These are phyloP conservation scores for Aspergillus brasiliensis DNA, from an alignment of 2,329 filamentous ascomycete genomes.

Conservation along the genomic window DNA sequence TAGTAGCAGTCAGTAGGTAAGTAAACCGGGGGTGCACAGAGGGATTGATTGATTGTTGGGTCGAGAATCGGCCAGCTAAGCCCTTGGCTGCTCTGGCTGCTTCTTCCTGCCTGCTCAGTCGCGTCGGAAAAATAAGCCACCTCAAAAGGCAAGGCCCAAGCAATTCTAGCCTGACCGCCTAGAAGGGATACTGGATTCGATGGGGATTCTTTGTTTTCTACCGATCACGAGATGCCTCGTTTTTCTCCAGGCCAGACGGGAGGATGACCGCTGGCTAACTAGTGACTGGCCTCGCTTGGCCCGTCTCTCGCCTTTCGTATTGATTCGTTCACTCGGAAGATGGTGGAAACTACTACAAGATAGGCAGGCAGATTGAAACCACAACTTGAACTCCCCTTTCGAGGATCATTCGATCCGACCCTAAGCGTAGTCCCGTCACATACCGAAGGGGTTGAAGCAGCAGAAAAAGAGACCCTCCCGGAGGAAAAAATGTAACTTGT, in stretches of 20 bases:
- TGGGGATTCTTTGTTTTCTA: neutral
- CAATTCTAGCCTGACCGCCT: slow-evolving; percentile 8
- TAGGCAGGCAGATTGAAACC: neutral
- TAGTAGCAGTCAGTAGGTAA: neutral
- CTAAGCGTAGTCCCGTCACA: neutral
- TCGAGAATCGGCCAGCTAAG: slow-evolving; percentile 3
- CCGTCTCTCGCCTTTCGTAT: neutral
- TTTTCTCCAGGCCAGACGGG: neutral
- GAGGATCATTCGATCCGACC: neutral
- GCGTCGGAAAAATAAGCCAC: slow-evolving; percentile 8
- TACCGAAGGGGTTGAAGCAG: neutral
- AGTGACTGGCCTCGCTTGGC: neutral
- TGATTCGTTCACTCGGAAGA: neutral
- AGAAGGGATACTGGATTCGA: slow-evolving; percentile 1
- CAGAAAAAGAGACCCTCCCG: neutral
- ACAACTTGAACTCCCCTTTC: neutral
- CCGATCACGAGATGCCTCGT: neutral
- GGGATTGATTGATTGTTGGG: slow-evolving; percentile 1
- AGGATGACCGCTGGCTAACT: neutral
- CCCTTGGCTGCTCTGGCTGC: neutral
- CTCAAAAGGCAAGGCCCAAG: slow-evolving; percentile 2
- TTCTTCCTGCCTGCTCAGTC: slow-evolving; percentile 2
- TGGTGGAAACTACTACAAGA: neutral
- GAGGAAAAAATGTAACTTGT: neutral
- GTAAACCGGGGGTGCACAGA: neutral